Evolutionary conservation across 208 protist genomes (phyloP).

Genomic region (Leishmania turanica): DNA sequence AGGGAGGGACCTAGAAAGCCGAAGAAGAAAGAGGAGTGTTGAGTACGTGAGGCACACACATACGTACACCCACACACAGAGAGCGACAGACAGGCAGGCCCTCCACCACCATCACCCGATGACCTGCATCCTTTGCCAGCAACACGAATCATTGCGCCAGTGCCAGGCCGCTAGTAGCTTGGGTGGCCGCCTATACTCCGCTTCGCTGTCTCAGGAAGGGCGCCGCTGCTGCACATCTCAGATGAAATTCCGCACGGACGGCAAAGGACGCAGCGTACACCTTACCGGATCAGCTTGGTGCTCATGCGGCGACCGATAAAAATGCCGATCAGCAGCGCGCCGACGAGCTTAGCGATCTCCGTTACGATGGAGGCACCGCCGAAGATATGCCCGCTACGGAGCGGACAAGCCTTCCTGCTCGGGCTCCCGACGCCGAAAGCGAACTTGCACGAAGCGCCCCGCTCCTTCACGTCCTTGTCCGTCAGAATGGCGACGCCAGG

Average conservation of each 20-base stretch:
- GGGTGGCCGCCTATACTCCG: neutral
- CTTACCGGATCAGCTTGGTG: slow-evolving; percentile 34
- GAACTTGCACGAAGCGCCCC: neutral
- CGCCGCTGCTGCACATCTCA: neutral
- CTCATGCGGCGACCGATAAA: slow-evolving; percentile 36
- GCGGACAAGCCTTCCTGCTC: neutral
- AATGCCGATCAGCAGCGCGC: slow-evolving; percentile 28
- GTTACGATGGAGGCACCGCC: slow-evolving; percentile 13
- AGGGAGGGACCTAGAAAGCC: neutral
- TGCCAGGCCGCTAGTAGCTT: too few relatives aligned
- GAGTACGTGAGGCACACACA: neutral
- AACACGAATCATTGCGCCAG: neutral
- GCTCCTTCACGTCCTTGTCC: slow-evolving; percentile 39
- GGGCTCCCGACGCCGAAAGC: slow-evolving; percentile 2
- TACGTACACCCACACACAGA: neutral
- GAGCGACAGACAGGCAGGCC: too few relatives aligned
- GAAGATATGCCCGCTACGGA: neutral
- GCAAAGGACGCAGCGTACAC: neutral
- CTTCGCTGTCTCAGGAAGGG: neutral
- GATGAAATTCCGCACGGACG: neutral
- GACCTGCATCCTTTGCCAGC: neutral
- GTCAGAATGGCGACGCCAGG: slow-evolving; percentile 91
- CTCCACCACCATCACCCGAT: neutral
- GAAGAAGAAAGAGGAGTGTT: neutral
- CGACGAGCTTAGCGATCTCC: slow-evolving; percentile 24